These are phyloP conservation scores for Coemansia sp. DNA, from an alignment of 192 early-diverging fungal genomes.

Conservation along the genomic window DNA sequence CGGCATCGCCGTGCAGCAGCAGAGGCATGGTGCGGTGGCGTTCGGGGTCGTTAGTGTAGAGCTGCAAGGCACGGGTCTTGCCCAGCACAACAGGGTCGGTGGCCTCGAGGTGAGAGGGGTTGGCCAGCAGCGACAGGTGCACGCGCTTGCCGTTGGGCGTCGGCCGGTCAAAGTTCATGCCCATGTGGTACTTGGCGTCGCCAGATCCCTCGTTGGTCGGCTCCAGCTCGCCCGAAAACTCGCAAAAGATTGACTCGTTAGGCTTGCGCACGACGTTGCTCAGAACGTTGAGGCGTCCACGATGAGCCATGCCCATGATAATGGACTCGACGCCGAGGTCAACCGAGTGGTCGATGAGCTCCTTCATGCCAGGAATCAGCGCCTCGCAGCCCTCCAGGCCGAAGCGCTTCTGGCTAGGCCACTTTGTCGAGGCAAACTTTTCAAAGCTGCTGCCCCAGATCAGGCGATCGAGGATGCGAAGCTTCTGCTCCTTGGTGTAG, in stretches of 20 bases:
- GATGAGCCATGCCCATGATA: conserved; percentile 99
- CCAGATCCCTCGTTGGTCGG: conserved; percentile 93
- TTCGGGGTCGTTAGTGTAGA: conserved; percentile 85
- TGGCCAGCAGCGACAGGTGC: conserved; percentile 94
- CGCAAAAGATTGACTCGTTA: conserved; percentile 97
- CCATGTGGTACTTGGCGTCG: conserved; percentile 93
- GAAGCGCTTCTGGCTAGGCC: conserved; percentile 96
- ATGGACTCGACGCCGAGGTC: conserved; percentile 94
- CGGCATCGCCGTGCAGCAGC: conserved; percentile 96
- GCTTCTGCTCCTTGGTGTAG: conserved; percentile 88
- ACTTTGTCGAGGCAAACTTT: conserved; percentile 93
- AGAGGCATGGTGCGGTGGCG: conserved; percentile 86
- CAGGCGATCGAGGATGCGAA: conserved; percentile 90
- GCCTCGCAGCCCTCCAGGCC: conserved; percentile 97
- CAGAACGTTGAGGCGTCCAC: conserved; percentile 97
- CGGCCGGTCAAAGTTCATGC: conserved; percentile 94
- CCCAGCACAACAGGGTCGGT: conserved; percentile 98
- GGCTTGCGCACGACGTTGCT: conserved; percentile 99
- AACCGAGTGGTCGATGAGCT: conserved; percentile 93
- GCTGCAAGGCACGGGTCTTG: conserved; percentile 94
- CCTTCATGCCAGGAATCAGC: conserved; percentile 98
- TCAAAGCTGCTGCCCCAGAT: conserved; percentile 98
- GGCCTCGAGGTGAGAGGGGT: conserved; percentile 98
- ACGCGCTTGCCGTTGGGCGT: conserved; percentile 97
- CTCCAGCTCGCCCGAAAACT: conserved; percentile 88